A percentile compares a stretch with the other conserved stretches of the same genome.
Evolutionary conservation across 345 rosid genomes (phyloP).

Genomic region (Hirschfeldia incana): DNA sequence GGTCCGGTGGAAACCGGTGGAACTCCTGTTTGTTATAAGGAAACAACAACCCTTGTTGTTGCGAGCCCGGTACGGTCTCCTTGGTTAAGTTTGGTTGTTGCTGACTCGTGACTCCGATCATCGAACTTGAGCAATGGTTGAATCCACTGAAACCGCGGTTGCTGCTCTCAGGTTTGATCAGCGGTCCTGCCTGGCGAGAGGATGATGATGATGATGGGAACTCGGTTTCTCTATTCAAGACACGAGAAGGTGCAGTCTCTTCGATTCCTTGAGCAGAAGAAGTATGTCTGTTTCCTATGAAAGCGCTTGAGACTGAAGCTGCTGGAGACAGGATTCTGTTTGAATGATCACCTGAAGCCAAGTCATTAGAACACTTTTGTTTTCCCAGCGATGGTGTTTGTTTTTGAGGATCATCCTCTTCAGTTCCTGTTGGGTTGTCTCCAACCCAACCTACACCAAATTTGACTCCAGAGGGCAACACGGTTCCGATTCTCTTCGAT

Average conservation of each 20-base stretch:
- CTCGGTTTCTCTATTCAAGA: conserved; percentile 45
- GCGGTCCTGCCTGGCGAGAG: conserved; percentile 40
- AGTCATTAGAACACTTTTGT: conserved; percentile 39
- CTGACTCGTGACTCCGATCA: conserved; percentile 39
- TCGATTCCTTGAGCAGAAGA: conserved; percentile 44
- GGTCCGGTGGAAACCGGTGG: conserved; percentile 55
- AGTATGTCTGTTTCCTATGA: conserved; percentile 42
- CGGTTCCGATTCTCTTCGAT: conserved; percentile 62
- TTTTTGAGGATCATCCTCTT: conserved; percentile 44
- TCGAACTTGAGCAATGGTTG: conserved; percentile 25
- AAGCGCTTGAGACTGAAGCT: conserved; percentile 42
- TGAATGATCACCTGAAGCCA: conserved; percentile 42
- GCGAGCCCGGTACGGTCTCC: conserved; percentile 11
- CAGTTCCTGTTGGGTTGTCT: conserved; percentile 48
- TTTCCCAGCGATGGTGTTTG: conserved; percentile 25
- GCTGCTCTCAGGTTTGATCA: conserved; percentile 27
- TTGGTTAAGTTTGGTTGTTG: conserved; percentile 22
- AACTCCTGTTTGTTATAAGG: conserved; percentile 47
- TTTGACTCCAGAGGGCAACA: conserved; percentile 60
- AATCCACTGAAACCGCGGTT: conserved; percentile 33
- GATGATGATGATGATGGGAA: conserved; percentile 37
- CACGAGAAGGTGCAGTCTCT: conserved; percentile 44
- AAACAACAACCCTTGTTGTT: conserved; percentile 35
- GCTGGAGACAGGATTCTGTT: conserved; percentile 48
- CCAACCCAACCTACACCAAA: conserved; percentile 86